Conservation (phyloP, 73 alveolate genomes). For the Tetrahymena borealis region DNA sequence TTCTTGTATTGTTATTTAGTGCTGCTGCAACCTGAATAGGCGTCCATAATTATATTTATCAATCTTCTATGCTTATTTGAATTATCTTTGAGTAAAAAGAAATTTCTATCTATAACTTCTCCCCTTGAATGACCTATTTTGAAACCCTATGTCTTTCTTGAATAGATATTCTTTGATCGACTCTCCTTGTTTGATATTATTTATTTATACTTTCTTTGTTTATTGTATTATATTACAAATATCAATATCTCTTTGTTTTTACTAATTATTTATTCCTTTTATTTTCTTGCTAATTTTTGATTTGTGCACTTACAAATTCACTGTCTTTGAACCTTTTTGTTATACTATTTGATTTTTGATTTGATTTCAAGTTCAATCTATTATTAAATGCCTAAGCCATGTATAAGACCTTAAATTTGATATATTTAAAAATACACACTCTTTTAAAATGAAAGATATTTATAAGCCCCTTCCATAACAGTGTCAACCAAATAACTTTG, state of each 20-base stretch:
- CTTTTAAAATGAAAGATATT: background rate
- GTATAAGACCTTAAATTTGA: background rate
- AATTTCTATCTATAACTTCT: background rate
- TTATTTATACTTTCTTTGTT: background rate
- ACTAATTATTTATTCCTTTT: background rate
- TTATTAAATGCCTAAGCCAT: no score
- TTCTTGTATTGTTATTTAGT: background rate
- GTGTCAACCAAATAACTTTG: background rate
- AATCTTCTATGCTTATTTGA: background rate
- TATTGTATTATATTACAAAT: background rate
- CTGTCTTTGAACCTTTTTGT: no score
- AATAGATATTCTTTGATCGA: background rate
- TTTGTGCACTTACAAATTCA: background rate
- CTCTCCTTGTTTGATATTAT: background rate
- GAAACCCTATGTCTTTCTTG: background rate
- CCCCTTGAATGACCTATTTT: background rate
- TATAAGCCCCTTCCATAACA: background rate
- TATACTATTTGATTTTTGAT: background rate
- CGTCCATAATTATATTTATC: background rate
- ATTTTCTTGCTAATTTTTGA: background rate
- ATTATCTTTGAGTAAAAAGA: background rate
- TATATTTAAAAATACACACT: background rate
- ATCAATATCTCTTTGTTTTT: no score
- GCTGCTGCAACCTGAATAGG: conserved; percentile 2
- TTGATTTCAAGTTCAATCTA: background rate